These are phyloP conservation scores for Acrodontium crateriforme DNA, from an alignment of 2,329 filamentous ascomycete genomes.

Conservation along the genomic window DNA sequence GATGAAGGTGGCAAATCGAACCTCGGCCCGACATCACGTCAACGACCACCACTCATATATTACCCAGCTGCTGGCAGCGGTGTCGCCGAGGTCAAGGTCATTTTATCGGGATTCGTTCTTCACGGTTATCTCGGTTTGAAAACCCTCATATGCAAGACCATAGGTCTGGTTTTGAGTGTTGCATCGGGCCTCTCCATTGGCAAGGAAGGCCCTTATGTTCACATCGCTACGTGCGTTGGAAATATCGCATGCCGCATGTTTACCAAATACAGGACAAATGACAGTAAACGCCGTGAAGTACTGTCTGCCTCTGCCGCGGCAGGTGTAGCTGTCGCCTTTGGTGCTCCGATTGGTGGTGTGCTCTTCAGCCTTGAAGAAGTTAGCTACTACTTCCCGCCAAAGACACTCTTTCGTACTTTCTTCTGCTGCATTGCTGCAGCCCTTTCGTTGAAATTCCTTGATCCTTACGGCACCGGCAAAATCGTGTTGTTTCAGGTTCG, in stretches of 20 bases:
- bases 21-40: slow-evolving; percentile 27
- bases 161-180: slow-evolving; percentile 74
- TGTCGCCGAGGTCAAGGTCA: slow-evolving; percentile 93
- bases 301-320: slow-evolving; percentile 86
- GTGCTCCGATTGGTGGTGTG: slow-evolving; percentile 77
- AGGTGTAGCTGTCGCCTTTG: slow-evolving; percentile 88
- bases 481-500: slow-evolving; percentile 94
- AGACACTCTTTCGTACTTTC: slow-evolving; percentile 93
- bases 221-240: slow-evolving; percentile 87
- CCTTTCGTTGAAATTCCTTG: slow-evolving; percentile 81
- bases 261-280: slow-evolving; percentile 82
- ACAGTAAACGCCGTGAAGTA: slow-evolving; percentile 84
- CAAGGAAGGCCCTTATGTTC: slow-evolving; percentile 94
- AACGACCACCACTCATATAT: slow-evolving; percentile 66
- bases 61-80: slow-evolving; percentile 93
- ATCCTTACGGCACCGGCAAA: slow-evolving; percentile 91
- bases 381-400: slow-evolving; percentile 92
- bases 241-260: slow-evolving; percentile 95
- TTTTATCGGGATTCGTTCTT: slow-evolving; percentile 91
- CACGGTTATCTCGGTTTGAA: slow-evolving; percentile 87
- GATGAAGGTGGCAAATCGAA: slow-evolving; percentile 26
- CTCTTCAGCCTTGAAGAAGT: slow-evolving; percentile 93
- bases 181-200: slow-evolving; percentile 86
- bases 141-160: slow-evolving; percentile 73
- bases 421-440: slow-evolving; percentile 92